These are phyloP conservation scores for Amphicarpaea edgeworthii DNA, from an alignment of 306 rosid species.

Conservation along the genomic window DNA sequence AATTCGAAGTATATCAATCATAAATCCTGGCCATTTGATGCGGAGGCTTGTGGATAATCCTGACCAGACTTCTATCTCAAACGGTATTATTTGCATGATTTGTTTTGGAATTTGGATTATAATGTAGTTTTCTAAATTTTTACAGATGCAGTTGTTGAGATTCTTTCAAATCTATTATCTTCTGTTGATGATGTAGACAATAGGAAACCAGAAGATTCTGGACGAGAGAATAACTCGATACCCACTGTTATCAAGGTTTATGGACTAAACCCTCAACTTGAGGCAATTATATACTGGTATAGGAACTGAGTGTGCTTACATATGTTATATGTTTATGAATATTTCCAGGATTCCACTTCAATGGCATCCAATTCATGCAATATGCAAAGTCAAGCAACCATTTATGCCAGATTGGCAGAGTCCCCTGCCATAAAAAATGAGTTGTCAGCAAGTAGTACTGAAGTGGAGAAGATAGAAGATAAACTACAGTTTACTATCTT, in stretches of 20 bases:
- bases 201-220: conserved; percentile 39
- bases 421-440: conserved; percentile 58
- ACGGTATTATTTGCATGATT: conserved; percentile 45
- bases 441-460: conserved; percentile 46
- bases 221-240: conserved; percentile 30
- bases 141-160: neutral
- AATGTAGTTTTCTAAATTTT: neutral
- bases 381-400: conserved; percentile 77
- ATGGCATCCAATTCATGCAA: conserved; percentile 50
- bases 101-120: conserved; percentile 1
- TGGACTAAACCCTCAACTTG: conserved; percentile 19
- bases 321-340: conserved; percentile 16
- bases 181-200: conserved; percentile 36
- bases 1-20: conserved; percentile 68
- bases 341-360: conserved; percentile 53
- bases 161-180: conserved; percentile 37
- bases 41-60: conserved; percentile 63
- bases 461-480: conserved; percentile 45
- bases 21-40: conserved; percentile 79
- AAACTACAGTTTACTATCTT: conserved; percentile 55
- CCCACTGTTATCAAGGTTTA: conserved; percentile 47
- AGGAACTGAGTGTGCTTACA: conserved; percentile 37
- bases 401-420: conserved; percentile 76
- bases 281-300: conserved; percentile 30
- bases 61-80: conserved; percentile 42